Percentiles rank a stretch among this genome's conserved stretches.
Conservation (phyloP, 2,329 filamentous ascomycete species). For the Paraphaeosphaeria sporulosa region DNA sequence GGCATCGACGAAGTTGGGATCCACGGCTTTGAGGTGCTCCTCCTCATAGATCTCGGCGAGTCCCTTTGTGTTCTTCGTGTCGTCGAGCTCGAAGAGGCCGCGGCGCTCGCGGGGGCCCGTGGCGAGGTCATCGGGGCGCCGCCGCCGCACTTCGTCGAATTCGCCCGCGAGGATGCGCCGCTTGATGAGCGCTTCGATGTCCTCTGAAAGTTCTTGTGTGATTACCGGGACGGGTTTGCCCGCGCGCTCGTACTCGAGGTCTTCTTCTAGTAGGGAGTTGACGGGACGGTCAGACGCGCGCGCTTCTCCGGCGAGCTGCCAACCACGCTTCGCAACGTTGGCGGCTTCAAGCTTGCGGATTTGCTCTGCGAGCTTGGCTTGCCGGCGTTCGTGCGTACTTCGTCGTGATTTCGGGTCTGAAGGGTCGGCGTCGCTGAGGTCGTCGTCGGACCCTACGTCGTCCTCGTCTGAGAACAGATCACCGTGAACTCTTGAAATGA, state of each 20-base stretch:
- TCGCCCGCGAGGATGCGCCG: constrained; percentile 86
- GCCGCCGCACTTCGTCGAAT: constrained; percentile 88
- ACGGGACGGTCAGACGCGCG: constrained; percentile 80
- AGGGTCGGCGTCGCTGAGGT: constrained; percentile 69
- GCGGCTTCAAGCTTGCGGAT: constrained; percentile 90
- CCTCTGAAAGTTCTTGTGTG: constrained; percentile 87
- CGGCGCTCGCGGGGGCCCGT: constrained; percentile 69
- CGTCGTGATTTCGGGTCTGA: constrained; percentile 75
- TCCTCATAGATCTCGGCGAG: constrained; percentile 95
- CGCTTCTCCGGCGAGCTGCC: constrained; percentile 90
- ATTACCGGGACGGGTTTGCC: constrained; percentile 96
- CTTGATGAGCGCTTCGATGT: constrained; percentile 94
- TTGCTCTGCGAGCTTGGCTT: constrained; percentile 85
- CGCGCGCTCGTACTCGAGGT: constrained; percentile 92
- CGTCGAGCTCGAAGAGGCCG: constrained; percentile 81
- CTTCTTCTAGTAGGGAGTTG: constrained; percentile 93
- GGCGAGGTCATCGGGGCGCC: constrained; percentile 77
- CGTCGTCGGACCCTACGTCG: constrained; percentile 63
- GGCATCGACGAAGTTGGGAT: constrained; percentile 82
- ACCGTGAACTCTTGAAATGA: constrained; percentile 85
- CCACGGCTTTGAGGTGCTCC: constrained; percentile 79
- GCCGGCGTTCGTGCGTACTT: constrained; percentile 85
- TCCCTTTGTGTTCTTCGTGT: constrained; percentile 84
- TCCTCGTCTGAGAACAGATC: constrained; percentile 84
- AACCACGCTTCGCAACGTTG: constrained; percentile 87